A percentile compares a stretch with the other conserved stretches of the same genome.
Conservation (phyloP, 768 basidiomycete species). For the Daedaleopsis nitida region DNA sequence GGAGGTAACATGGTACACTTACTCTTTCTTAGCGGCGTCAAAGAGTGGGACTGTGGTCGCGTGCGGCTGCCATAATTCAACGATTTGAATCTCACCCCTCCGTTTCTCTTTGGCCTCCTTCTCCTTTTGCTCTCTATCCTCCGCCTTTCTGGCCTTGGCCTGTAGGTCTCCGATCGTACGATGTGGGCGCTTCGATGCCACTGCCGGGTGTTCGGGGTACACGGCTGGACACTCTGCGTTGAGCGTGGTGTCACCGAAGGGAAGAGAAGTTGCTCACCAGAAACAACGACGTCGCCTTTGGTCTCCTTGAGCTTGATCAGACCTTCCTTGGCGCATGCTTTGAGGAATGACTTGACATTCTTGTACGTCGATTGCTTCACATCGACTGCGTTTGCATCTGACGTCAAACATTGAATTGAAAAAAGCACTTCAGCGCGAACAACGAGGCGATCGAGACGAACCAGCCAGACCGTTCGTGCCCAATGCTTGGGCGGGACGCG, state of each 20-base stretch:
- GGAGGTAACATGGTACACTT: slow-evolving; percentile 29
- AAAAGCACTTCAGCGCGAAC: too few species aligned
- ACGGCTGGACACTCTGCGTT: slow-evolving; percentile 41
- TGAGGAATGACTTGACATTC: slow-evolving; percentile 81
- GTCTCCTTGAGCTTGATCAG: slow-evolving; percentile 72
- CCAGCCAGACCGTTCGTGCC: slow-evolving; percentile 21
- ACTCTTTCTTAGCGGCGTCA: slow-evolving; percentile 65
- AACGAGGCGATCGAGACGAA: slow-evolving; percentile 28
- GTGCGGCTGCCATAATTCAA: slow-evolving; percentile 79
- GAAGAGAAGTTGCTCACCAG: slow-evolving; percentile 16
- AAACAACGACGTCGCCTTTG: slow-evolving; percentile 51
- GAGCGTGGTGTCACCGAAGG: neutral
- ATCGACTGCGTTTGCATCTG: slow-evolving; percentile 48
- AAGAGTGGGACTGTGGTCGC: slow-evolving; percentile 59
- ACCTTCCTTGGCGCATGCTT: slow-evolving; percentile 70
- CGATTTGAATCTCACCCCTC: slow-evolving; percentile 54
- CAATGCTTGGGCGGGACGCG: slow-evolving; percentile 67
- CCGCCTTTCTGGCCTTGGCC: slow-evolving; percentile 59
- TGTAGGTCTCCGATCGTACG: slow-evolving; percentile 70
- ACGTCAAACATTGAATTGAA: slow-evolving; percentile 31
- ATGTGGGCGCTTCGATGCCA: slow-evolving; percentile 52
- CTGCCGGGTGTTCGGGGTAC: slow-evolving; percentile 55
- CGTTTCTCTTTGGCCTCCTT: slow-evolving; percentile 45
- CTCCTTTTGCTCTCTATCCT: slow-evolving; percentile 53
- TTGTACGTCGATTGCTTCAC: slow-evolving; percentile 83